Evolutionary conservation across 352 stramenopile species (phyloP).

Genomic region (Phytophthora litchii): DNA sequence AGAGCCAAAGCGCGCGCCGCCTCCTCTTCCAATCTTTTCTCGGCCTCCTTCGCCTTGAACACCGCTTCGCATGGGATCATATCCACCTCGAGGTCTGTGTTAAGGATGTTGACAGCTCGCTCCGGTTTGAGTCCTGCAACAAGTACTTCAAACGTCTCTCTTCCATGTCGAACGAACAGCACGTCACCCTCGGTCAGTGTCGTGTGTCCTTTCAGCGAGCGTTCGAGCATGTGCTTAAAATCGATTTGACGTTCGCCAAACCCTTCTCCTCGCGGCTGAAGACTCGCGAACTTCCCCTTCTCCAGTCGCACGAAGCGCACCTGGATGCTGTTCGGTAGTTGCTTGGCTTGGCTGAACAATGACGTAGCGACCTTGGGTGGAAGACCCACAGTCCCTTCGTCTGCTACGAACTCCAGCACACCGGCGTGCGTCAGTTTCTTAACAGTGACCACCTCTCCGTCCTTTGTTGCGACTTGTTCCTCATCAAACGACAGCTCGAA

Average conservation of each 20-base stretch:
- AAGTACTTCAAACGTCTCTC: slow-evolving; percentile 78
- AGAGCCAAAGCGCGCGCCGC: slow-evolving; percentile 30
- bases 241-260: slow-evolving; percentile 84
- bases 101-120: slow-evolving; percentile 67
- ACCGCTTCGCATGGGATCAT: slow-evolving; percentile 73
- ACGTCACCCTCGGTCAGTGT: slow-evolving; percentile 79
- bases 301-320: slow-evolving; percentile 80
- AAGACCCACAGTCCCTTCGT: slow-evolving; percentile 76
- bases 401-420: slow-evolving; percentile 81
- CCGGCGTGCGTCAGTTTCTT: slow-evolving; percentile 65
- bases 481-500: slow-evolving; percentile 70
- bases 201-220: slow-evolving; percentile 73
- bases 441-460: neutral
- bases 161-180: slow-evolving; percentile 77
- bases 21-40: slow-evolving; percentile 45
- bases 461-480: neutral
- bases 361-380: slow-evolving; percentile 80
- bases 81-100: slow-evolving; percentile 85
- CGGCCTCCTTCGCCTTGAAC: slow-evolving; percentile 38
- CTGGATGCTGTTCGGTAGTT: slow-evolving; percentile 46
- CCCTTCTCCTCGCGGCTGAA: slow-evolving; percentile 70
- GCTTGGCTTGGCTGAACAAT: slow-evolving; percentile 41
- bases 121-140: slow-evolving; percentile 70
- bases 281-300: slow-evolving; percentile 65
- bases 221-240: slow-evolving; percentile 81